These are phyloP conservation scores for Chenopodium suecicum DNA, from an alignment of 148 eudicot genomes.

Conservation along the genomic window DNA sequence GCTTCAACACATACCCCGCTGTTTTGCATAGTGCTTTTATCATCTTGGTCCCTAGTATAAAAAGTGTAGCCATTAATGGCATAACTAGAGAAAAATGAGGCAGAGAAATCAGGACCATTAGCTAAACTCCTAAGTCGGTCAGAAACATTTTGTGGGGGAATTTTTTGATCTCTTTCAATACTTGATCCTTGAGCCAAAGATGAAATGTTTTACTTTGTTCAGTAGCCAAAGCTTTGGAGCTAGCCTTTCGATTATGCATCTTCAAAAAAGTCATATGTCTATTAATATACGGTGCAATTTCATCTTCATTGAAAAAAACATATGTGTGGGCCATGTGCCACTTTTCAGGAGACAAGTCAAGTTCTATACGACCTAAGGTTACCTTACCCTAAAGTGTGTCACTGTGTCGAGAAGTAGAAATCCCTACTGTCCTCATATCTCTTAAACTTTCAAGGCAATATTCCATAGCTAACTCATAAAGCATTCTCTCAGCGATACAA, in stretches of 20 bases:
- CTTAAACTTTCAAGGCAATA: background rate
- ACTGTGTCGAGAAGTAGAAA: background rate
- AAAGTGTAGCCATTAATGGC: background rate
- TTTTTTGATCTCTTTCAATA: background rate
- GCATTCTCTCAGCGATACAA: background rate
- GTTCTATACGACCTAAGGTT: background rate
- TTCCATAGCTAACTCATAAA: background rate
- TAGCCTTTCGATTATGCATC: background rate
- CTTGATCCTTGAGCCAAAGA: background rate
- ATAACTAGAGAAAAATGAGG: background rate
- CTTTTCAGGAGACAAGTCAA: constrained; percentile 1
- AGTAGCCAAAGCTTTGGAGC: background rate
- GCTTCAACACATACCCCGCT: background rate
- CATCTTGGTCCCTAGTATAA: background rate
- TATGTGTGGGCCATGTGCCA: constrained; percentile 14
- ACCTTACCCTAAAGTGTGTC: background rate
- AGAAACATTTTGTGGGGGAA: background rate
- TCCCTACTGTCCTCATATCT: background rate
- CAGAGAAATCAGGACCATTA: background rate
- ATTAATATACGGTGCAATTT: constrained; percentile 4
- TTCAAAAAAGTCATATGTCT: background rate
- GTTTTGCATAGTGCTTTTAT: constrained; percentile 1
- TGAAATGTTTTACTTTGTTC: background rate
- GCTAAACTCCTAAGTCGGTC: background rate
- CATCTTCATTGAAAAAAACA: constrained; percentile 6